Conservation (phyloP, 805 yeast genomes). For the Wickerhamiella kurtzmanii region DNA sequence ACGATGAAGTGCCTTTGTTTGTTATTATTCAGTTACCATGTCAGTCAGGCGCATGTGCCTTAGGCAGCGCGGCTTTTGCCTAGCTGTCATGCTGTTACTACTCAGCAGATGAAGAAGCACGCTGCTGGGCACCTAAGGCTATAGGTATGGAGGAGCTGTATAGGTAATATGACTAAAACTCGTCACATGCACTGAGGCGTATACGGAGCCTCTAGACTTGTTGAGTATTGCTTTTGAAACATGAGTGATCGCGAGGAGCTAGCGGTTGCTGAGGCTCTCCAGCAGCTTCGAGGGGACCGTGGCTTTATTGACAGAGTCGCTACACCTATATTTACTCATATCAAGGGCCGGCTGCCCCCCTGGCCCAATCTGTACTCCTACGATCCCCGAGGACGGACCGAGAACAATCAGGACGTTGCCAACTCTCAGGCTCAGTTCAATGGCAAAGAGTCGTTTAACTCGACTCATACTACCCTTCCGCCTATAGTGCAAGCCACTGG, state of each 20-base stretch:
- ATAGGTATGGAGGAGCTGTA: too few species aligned
- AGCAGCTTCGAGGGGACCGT: constrained; percentile 12
- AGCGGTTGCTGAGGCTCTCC: constrained; percentile 19
- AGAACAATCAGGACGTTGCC: background rate
- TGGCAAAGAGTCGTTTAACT: background rate
- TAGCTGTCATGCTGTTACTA: too few species aligned
- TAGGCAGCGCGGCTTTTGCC: background rate
- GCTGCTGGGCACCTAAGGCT: too few species aligned
- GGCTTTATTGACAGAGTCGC: constrained; percentile 1
- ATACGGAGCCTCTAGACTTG: background rate
- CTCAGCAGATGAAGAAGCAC: too few species aligned
- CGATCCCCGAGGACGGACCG: background rate
- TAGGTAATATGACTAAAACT: background rate
- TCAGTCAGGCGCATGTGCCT: background rate
- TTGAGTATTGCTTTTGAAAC: background rate
- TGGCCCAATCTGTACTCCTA: background rate
- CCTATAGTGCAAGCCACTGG: background rate
- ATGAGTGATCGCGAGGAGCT: constrained; percentile 15
- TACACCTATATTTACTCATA: background rate
- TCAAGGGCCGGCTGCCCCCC: background rate
- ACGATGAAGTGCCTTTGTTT: too few species aligned
- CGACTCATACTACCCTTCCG: background rate
- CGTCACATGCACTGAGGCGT: background rate
- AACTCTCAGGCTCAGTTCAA: background rate
- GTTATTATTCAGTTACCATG: background rate